Base-by-base conservation (phyloP, 768 basidiomycete species). In the Neoboletus brunneissimus region DNA sequence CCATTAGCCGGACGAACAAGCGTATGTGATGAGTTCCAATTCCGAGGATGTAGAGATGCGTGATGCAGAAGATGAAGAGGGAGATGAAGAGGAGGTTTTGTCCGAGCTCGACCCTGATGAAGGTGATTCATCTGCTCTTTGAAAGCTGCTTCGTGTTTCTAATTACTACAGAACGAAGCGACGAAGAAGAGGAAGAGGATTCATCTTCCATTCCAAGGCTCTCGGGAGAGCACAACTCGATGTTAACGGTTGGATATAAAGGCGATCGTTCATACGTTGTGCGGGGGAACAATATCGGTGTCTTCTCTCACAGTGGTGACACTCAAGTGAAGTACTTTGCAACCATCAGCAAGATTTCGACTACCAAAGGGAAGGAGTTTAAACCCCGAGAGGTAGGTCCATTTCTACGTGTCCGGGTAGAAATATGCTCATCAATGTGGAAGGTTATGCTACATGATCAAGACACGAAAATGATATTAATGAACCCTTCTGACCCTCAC, bases 401-500 rank as follows among this genome's bases (percentile, higher is more conserved):
- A 32, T 29, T 27, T 41, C 31, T n/a, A 42, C 43, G 5, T 34
- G 50, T 34, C 6, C 5, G 37, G 10, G 29, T 48, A n/a, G 20
- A 25, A 13, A 37, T 31, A 34, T 61, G 3, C 57, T 60, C 54
- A 63, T 29, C 18, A 55, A 34, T 56, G 40, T 34, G 46, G 25
- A 67, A 97, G 94, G 85, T 96, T 64, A 96, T 98, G 95, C 75
- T 98, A 34, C 95, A 98, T 68, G 90, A 96, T 61, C 92, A 94
- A 84, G 97, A 99, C 72, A 82, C 85, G 43, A 93, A 92, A 75
- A 94, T 99, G 94, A 76, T 99, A 52, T 70, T 99, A 54, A 91
- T 91, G 83, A 89, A 97, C 67, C 86, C 92, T 4, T 70, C 73
- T 38, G 84, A 93, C 38, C 86, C 88, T 4, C 84, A 92, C 64